Evolutionary conservation across 768 basidiomycete species (phyloP).

Genomic region (Lepiota subincarnata): DNA sequence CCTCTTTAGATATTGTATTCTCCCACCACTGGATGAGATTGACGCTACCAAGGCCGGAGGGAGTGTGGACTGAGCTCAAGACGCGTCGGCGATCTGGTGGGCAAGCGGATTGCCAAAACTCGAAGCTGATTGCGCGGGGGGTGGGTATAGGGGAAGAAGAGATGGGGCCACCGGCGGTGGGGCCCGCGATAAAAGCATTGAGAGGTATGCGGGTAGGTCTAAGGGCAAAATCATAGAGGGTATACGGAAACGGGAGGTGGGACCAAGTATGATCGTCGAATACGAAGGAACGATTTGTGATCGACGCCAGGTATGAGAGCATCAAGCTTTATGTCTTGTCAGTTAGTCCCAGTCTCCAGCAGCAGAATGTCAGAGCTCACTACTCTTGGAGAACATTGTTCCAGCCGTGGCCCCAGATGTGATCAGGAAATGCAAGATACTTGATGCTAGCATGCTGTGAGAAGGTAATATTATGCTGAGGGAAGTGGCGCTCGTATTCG

Average conservation of each 20-base stretch:
- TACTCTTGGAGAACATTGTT: slow-evolving; percentile 62
- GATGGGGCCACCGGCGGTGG: slow-evolving; percentile 43
- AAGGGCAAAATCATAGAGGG: slow-evolving; percentile 49
- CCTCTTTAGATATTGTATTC: slow-evolving; percentile 28
- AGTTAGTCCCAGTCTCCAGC: not conserved
- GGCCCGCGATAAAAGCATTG: slow-evolving; percentile 56
- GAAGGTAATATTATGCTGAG: slow-evolving; percentile 15
- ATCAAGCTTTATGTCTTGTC: slow-evolving; percentile 31
- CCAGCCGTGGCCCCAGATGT: slow-evolving; percentile 58
- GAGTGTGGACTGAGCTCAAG: slow-evolving; percentile 28
- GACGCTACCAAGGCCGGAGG: slow-evolving; percentile 27
- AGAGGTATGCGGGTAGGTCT: slow-evolving; percentile 50
- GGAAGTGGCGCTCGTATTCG: slow-evolving; percentile 14
- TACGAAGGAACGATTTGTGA: slow-evolving; percentile 49
- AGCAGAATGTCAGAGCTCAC: slow-evolving; percentile 31
- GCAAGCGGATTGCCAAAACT: slow-evolving; percentile 49
- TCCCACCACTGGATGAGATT: slow-evolving; percentile 50
- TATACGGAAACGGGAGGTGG: slow-evolving; percentile 47
- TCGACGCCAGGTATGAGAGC: slow-evolving; percentile 48
- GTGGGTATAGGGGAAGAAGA: not conserved
- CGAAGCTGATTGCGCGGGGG: slow-evolving; percentile 37
- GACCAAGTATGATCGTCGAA: slow-evolving; percentile 66
- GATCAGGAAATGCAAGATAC: slow-evolving; percentile 50
- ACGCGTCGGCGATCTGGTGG: slow-evolving; percentile 24
- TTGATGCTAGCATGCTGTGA: slow-evolving; percentile 18